Evolutionary conservation across 169 alveolate species (phyloP), one percentile per base, ranked within the genome.

Genomic region (Theileria annulata): DNA sequence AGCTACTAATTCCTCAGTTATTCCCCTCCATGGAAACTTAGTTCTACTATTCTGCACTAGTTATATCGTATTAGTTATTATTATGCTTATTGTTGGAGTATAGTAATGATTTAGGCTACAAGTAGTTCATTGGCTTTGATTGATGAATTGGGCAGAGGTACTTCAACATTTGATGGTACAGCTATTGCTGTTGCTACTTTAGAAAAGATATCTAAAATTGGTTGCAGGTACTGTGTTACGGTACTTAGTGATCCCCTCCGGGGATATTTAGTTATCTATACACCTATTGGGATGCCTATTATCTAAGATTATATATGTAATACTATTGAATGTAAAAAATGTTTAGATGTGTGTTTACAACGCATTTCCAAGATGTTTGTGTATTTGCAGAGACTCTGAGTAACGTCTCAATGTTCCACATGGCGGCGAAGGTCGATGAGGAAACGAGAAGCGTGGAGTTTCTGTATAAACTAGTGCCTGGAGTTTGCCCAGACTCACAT

Each of bases 111-210:
- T 0, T 62, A 85, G 94, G 93, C 90, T 31, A 84, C 98, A 0
- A 59, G 77, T 23, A 90, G 95, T 75, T 97, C 99, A 9, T 88
- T 97, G 54, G 99, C 98, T 10, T 90, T 98, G 35, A 92, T 97
- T 78, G 99, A 98, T 85, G 99, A 97, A 85, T 92, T 98, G 67
- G 99, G 99, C 0, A 92, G 99, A 79, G 99, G 99, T 31, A 99
- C 99, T 0, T 94, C 99, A 2, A 98, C 99, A 19, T 96, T 93
- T 82, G 99, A 99, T 86, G 99, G 99, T 8, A 96, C 98, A 19
- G 98, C 99, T 17, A 96, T 99, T 12, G 99, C 99, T 3, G 89
- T 94, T 42, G 96, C 99, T 9, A 93, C 98, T 21, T 86, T 97
- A 35, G 95, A 93, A 58, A 92, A 95, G 80, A 79, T 97, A 48